A percentile compares a stretch with the other conserved stretches of the same genome.
Evolutionary conservation across 768 basidiomycete species (phyloP).

Genomic region (Collybia nuda): DNA sequence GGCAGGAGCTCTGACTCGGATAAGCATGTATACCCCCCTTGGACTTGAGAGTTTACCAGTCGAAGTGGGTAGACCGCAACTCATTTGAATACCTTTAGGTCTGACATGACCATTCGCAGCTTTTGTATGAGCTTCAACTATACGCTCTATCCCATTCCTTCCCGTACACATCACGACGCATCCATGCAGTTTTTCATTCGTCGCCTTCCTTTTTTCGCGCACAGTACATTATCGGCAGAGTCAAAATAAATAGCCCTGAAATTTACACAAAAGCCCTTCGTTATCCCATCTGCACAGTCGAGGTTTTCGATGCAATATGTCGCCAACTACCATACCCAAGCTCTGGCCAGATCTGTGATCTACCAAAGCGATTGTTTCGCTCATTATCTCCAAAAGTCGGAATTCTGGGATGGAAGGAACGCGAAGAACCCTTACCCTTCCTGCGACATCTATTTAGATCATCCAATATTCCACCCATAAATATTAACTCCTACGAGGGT

Average conservation of each 20-base stretch:
- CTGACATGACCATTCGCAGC: constrained; percentile 37
- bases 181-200: constrained; percentile 53
- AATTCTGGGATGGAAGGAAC: constrained; percentile 37
- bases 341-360: constrained; percentile 32
- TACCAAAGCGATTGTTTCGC: constrained; percentile 73
- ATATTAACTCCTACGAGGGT: constrained; percentile 70
- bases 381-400: constrained; percentile 32
- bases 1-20: no score
- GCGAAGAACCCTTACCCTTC: constrained; percentile 62
- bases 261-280: constrained; percentile 53
- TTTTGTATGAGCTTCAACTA: constrained; percentile 78
- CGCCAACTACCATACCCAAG: constrained; percentile 33
- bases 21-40: not conserved
- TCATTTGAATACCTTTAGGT: not conserved
- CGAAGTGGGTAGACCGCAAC: constrained; percentile 29
- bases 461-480: constrained; percentile 38
- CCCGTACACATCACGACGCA: constrained; percentile 53
- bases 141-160: constrained; percentile 63
- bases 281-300: constrained; percentile 58
- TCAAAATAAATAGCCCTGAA: constrained; percentile 16
- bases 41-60: constrained; percentile 36
- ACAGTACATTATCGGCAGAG: constrained; percentile 54
- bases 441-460: constrained; percentile 54
- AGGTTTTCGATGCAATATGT: constrained; percentile 44
- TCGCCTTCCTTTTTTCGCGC: constrained; percentile 63